Evolutionary conservation across 495 filamentous ascomycete genomes (phyloP), one percentile per base, ranked within the genome.

Genomic region (Penicillium cinerascens): DNA sequence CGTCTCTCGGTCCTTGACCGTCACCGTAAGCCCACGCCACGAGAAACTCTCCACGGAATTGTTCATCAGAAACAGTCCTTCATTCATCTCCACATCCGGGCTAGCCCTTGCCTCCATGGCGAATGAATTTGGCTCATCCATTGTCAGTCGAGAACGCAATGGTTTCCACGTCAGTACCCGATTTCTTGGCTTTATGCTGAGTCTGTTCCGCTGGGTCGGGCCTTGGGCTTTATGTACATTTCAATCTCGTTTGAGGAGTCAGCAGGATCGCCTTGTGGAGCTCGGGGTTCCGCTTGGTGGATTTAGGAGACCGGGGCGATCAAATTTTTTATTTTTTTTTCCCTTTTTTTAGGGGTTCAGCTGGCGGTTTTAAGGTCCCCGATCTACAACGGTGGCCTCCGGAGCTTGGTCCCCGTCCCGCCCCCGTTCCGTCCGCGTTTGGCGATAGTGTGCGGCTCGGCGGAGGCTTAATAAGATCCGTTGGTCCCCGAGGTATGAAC

Each of bases 1-100:
- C 2, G 86, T 84, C 47, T 81, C 71, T 4, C 82, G 73, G 66
- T 91, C 87, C 54, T 84, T 84, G 35, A 91, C 85, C 0, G 79
- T 84, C 27, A 89, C 86, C 0, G 76, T 82, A 50, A 89, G 63
- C 35, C 74, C 73, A 22, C 64, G 66, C 86, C 86, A 91, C 10
- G 78, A 72, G 55, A 87, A 83, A 49, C 63, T 72, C n/a, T 65
- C 56, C 17, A 78, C 68, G 6, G 65, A 62, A 16, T 66, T 43
- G 48, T 78, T 76, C 54, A 59, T 60, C 25, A 74, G 46, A 37
- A 72, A 72, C n/a, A 59, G 54, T 1, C 65, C 51, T 8, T 59
- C 68, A 50, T 66, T 63, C 3, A 51, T 47, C 22, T 73, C 68
- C 20, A 73, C 48, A 26, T 71, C 69, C 33, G 44, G 49, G 42